phyloP scores from a whole-genome alignment of 192 early-diverging fungal species.

The Coemansia sp. region DNA sequence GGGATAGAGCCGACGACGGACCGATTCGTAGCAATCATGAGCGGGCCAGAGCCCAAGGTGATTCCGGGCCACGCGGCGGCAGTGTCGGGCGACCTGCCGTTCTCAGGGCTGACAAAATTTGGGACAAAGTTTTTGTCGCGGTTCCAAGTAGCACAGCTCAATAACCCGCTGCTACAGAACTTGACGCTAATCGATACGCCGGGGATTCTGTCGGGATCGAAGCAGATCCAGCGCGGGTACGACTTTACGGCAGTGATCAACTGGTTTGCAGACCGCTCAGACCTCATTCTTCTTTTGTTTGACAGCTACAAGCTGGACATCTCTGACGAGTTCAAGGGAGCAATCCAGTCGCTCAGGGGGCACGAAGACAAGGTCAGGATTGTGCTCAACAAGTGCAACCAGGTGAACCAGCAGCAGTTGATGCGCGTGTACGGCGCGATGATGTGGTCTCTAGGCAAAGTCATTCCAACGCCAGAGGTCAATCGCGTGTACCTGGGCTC shows the following conservation, averaged over 20 bases:
- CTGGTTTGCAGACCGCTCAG: conserved; percentile 84
- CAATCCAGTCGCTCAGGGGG: conserved; percentile 71
- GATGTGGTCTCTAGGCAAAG: conserved; percentile 91
- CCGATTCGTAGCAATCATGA: conserved; percentile 82
- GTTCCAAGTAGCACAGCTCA: conserved; percentile 81
- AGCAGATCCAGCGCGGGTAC: conserved; percentile 80
- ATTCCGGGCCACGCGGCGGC: conserved; percentile 88
- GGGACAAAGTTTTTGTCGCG: conserved; percentile 76
- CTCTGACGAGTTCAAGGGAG: conserved; percentile 82
- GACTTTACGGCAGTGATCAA: conserved; percentile 76
- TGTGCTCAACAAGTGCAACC: conserved; percentile 86
- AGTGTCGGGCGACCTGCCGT: conserved; percentile 77
- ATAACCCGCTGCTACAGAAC: conserved; percentile 71
- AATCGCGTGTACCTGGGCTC: conserved; percentile 79
- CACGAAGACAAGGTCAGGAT: conserved; percentile 86
- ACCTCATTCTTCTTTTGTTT: conserved; percentile 82
- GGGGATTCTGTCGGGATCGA: conserved; percentile 82
- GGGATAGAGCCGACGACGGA: conserved; percentile 91
- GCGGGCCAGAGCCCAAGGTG: conserved; percentile 65
- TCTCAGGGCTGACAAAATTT: conserved; percentile 74
- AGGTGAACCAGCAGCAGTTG: conserved; percentile 80
- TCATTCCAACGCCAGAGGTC: conserved; percentile 85
- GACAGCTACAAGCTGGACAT: conserved; percentile 90
- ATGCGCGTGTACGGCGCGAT: conserved; percentile 90
- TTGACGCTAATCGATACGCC: conserved; percentile 91